Evolutionary conservation across 2,329 filamentous ascomycete species (phyloP).

Genomic region (Alternaria triticina): DNA sequence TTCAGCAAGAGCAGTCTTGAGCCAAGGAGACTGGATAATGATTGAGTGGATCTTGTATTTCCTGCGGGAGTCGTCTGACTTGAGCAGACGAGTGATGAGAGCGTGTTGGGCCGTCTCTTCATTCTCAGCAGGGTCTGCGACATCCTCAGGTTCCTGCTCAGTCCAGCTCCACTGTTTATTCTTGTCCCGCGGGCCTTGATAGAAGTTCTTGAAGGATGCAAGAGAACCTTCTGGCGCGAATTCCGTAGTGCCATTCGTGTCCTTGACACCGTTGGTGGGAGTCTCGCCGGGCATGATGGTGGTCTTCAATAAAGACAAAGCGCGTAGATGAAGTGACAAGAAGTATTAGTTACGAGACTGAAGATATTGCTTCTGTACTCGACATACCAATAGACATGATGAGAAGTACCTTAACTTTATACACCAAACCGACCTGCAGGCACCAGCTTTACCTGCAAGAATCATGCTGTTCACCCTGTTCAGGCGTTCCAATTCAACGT

Average conservation of each 20-base stretch:
- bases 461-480: background rate
- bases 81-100: conserved; percentile 48
- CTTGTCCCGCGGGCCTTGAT: conserved; percentile 30
- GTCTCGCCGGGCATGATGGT: conserved; percentile 2
- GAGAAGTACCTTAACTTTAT: background rate
- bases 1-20: conserved; percentile 63
- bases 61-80: conserved; percentile 60
- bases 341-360: background rate
- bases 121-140: conserved; percentile 58
- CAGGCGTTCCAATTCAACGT: background rate
- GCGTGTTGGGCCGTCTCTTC: conserved; percentile 66
- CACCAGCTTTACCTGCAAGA: background rate
- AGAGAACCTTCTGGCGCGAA: conserved; percentile 22
- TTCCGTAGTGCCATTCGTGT: background rate
- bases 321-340: background rate
- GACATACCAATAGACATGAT: background rate
- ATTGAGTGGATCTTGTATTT: conserved; percentile 67
- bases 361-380: background rate
- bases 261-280: conserved; percentile 5
- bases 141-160: conserved; percentile 31
- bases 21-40: conserved; percentile 66
- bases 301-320: background rate
- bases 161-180: conserved; percentile 36
- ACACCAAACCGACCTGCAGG: background rate
- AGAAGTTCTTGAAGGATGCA: conserved; percentile 27